phyloP scores from a whole-genome alignment of 2,329 filamentous ascomycete genomes.

The Dactylellina cionopaga region DNA sequence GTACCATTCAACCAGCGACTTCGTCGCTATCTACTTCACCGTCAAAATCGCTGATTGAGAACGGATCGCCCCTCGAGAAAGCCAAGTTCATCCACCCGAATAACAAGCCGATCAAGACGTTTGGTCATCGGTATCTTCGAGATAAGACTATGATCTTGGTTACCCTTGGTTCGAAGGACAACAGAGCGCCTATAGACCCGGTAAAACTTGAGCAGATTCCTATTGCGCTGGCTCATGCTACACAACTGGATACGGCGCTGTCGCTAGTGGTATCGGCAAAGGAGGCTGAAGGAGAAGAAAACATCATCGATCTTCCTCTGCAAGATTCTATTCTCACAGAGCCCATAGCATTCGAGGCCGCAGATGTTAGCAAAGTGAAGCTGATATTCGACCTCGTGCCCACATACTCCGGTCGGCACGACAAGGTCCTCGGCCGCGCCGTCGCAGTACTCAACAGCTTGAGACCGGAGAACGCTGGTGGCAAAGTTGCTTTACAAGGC shows the following conservation, averaged over 20 bases:
- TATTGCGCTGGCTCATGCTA: conserved; percentile 85
- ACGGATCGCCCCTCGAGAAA: conserved; percentile 61
- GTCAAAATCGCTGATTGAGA: conserved; percentile 53
- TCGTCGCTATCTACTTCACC: conserved; percentile 42
- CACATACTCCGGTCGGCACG: conserved; percentile 84
- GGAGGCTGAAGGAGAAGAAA: conserved; percentile 85
- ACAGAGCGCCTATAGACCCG: conserved; percentile 79
- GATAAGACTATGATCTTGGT: conserved; percentile 85
- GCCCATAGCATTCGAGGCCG: conserved; percentile 86
- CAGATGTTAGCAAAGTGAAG: conserved; percentile 81
- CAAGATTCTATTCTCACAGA: conserved; percentile 94
- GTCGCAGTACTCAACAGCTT: conserved; percentile 88
- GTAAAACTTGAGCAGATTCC: conserved; percentile 90
- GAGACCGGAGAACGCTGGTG: conserved; percentile 81
- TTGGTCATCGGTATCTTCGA: conserved; percentile 92
- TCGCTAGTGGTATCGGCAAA: conserved; percentile 89
- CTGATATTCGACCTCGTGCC: conserved; percentile 94
- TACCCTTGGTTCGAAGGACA: conserved; percentile 93
- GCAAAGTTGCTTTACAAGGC: conserved; percentile 90
- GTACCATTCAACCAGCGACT: conserved; percentile 34
- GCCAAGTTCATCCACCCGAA: conserved; percentile 62
- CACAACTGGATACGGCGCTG: conserved; percentile 91
- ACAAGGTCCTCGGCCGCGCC: conserved; percentile 85
- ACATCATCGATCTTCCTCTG: conserved; percentile 88
- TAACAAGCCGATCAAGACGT: conserved; percentile 87